Percentiles rank a stretch among this genome's conserved stretches.
These are phyloP conservation scores for Senecio squalidus DNA, from an alignment of 140 eudicot genomes.

Conservation along the genomic window DNA sequence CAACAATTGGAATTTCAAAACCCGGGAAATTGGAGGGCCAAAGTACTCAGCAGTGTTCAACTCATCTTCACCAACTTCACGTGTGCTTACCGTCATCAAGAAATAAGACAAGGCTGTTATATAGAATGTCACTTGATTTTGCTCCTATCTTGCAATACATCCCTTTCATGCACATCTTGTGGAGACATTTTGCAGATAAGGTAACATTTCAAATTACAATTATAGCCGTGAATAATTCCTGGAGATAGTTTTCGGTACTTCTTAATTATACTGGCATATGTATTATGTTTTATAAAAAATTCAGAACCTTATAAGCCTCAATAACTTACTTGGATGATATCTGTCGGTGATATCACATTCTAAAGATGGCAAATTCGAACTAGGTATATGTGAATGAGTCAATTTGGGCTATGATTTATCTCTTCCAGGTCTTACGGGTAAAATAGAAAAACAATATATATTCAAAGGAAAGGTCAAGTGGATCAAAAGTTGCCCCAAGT, in stretches of 20 bases:
- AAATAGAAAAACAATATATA: too few relatives aligned
- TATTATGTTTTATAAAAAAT: neutral
- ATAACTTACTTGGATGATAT: neutral
- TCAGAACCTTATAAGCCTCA: slow-evolving; percentile 7
- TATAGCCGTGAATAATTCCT: neutral
- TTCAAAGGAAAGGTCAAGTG: neutral
- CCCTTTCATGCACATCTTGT: slow-evolving; percentile 76
- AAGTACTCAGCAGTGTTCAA: slow-evolving; percentile 78
- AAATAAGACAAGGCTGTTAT: slow-evolving; percentile 71
- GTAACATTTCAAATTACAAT: slow-evolving; percentile 28
- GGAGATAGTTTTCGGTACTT: neutral
- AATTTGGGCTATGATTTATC: too few relatives aligned
- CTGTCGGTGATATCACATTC: neutral
- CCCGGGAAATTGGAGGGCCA: slow-evolving; percentile 94
- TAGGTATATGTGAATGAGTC: too few relatives aligned
- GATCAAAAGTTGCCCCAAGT: neutral
- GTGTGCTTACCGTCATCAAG: slow-evolving; percentile 88
- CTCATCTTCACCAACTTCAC: slow-evolving; percentile 99
- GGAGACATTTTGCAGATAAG: slow-evolving; percentile 98
- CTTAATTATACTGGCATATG: too few relatives aligned
- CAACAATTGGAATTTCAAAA: slow-evolving; percentile 96
- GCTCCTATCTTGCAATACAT: slow-evolving; percentile 78
- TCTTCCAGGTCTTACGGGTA: too few relatives aligned
- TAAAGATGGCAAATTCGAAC: too few relatives aligned
- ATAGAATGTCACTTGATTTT: slow-evolving; percentile 98